Evolutionary conservation across 495 filamentous ascomycete genomes (phyloP).

Genomic region (Podospora pseudocomata): DNA sequence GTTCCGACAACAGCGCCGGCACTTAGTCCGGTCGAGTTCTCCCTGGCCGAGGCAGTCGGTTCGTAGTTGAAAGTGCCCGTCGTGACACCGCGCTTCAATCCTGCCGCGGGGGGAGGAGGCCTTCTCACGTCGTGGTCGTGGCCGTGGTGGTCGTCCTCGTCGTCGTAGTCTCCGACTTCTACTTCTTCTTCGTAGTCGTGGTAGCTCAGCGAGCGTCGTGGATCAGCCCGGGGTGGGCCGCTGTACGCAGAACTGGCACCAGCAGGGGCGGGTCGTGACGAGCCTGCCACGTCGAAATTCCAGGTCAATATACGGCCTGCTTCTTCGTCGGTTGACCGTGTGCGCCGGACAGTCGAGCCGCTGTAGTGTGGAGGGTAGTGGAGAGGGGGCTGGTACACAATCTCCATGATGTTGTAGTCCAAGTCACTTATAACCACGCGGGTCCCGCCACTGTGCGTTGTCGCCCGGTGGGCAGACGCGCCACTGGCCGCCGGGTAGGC

Average conservation of each 20-base stretch:
- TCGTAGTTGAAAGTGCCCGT: slow-evolving; percentile 34
- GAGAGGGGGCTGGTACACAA: slow-evolving; percentile 37
- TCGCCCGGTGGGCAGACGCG: slow-evolving; percentile 19
- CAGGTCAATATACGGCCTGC: slow-evolving; percentile 48
- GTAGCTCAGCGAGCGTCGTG: slow-evolving; percentile 20
- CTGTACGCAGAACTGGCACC: slow-evolving; percentile 24
- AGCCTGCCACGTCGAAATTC: slow-evolving; percentile 45
- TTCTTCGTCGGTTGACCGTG: slow-evolving; percentile 40
- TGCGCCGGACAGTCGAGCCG: slow-evolving; percentile 33
- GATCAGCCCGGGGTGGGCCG: slow-evolving; percentile 23
- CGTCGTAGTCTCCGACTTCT: not conserved
- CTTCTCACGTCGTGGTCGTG: slow-evolving; percentile 19
- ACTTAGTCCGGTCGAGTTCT: slow-evolving; percentile 38
- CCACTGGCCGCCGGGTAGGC: slow-evolving; percentile 19
- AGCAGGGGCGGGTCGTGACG: slow-evolving; percentile 10
- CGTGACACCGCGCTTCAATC: slow-evolving; percentile 35
- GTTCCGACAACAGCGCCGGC: slow-evolving; percentile 50
- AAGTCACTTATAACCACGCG: slow-evolving; percentile 42
- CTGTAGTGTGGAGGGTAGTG: slow-evolving; percentile 32
- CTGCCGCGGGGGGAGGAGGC: slow-evolving; percentile 22
- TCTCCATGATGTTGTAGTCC: slow-evolving; percentile 52
- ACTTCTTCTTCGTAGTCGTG: slow-evolving; percentile 11
- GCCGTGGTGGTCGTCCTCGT: slow-evolving; percentile 12
- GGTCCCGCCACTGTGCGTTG: slow-evolving; percentile 29
- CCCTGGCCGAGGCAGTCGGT: slow-evolving; percentile 29